Percentiles rank a stretch among this genome's conserved stretches.
Conservation (phyloP, 2,329 filamentous ascomycete genomes). For the Chaetomiaceae sp. region DNA sequence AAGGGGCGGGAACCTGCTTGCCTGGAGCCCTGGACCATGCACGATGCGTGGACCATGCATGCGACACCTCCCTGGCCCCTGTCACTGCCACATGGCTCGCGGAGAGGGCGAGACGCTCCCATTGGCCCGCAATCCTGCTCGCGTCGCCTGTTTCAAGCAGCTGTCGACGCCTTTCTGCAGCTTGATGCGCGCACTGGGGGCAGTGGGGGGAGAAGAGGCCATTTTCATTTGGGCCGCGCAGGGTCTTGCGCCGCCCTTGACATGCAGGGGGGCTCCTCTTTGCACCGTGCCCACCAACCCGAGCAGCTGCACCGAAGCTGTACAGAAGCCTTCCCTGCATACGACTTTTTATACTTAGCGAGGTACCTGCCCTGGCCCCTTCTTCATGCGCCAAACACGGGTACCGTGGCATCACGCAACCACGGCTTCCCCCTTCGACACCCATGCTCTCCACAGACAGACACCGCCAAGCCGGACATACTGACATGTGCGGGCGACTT, state of each 20-base stretch:
- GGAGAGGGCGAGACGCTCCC: background rate
- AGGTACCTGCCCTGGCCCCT: conserved; percentile 8
- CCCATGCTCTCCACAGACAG: background rate
- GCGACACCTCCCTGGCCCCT: background rate
- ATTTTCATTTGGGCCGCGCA: conserved; percentile 1
- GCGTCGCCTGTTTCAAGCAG: conserved; percentile 1
- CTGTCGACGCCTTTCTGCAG: conserved; percentile 3
- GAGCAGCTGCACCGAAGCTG: conserved; percentile 15
- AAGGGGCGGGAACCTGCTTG: no score
- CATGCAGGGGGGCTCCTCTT: conserved; percentile 10
- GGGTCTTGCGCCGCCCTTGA: conserved; percentile 4
- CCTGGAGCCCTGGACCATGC: background rate
- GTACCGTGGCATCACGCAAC: conserved; percentile 12
- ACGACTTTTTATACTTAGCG: conserved; percentile 22
- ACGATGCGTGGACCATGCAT: conserved; percentile 1
- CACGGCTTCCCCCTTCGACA: background rate
- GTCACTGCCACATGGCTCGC: conserved; percentile 1
- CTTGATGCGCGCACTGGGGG: background rate
- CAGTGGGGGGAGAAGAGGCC: background rate
- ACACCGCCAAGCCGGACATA: conserved; percentile 1
- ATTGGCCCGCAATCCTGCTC: background rate
- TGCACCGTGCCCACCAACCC: background rate
- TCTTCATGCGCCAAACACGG: background rate
- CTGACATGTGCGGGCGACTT: background rate
- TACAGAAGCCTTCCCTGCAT: conserved; percentile 12